Evolutionary conservation across 2,329 filamentous ascomycete species (phyloP).

Genomic region (Ophiostoma sp.): DNA sequence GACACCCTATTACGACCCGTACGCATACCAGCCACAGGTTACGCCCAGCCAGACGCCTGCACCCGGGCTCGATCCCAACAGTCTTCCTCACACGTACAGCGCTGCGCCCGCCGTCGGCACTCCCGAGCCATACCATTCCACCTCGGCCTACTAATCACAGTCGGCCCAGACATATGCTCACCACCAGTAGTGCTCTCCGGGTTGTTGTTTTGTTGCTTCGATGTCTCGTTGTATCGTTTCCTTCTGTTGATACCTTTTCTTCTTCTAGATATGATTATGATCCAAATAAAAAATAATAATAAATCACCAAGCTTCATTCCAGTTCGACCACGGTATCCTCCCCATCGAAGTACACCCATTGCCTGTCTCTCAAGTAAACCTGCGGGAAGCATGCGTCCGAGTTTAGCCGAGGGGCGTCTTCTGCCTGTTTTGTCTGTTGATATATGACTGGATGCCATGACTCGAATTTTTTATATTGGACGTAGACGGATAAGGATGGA

Average conservation of each 20-base stretch:
- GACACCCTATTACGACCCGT: background rate
- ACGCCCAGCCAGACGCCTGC: slow-evolving; percentile 10
- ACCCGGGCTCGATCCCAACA: background rate
- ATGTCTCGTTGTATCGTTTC: background rate
- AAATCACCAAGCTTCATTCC: no score
- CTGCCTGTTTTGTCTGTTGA: no score
- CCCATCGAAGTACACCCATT: no score
- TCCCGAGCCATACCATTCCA: background rate
- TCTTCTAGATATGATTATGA: background rate
- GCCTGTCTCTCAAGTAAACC: no score
- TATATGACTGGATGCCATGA: no score
- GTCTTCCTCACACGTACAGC: no score
- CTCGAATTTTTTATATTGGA: no score
- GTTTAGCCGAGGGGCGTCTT: no score
- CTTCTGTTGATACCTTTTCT: background rate
- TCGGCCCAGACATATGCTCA: background rate
- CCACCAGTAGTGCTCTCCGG: background rate
- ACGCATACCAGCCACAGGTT: slow-evolving; percentile 12
- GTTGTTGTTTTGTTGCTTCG: background rate
- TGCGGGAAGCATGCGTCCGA: no score
- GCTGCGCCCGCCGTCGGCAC: background rate
- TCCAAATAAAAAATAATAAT: no score
- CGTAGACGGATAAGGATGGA: no score
- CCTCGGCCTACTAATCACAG: background rate
- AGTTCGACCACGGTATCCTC: no score